Evolutionary conservation across 345 rosid species (phyloP), one percentile per base, ranked within the genome.

Genomic region (Carallia brachiata): DNA sequence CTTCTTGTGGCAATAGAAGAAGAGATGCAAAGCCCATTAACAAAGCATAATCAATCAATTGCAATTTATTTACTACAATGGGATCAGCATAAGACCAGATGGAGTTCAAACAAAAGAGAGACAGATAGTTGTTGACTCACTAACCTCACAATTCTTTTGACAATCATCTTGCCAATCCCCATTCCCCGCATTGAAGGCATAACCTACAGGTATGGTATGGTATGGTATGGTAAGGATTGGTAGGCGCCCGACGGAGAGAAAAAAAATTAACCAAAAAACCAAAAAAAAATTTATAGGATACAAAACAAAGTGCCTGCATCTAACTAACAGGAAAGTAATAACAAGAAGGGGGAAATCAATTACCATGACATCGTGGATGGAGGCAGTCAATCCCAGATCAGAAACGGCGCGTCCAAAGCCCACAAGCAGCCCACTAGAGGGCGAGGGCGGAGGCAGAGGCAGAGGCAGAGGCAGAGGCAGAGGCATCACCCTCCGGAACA

Each of bases 331-430:
- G 59, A 55, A 55, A 19, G 7, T 12, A 55, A 55, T 55, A 7
- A 4, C 31, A 23, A 55, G 18, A 9, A 10, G 36, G 36, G n/a
- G 9, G 55, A 5, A 12, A 57, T 7, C 0, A 34, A 23, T 30
- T 75, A 88, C 97, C 97, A 90, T 82, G 59, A 91, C 83, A 81
- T 94, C 96, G 37, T 85, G 75, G 53, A 94, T 83, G 62, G 98
- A 86, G 65, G 98, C 97, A 15, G 96, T 91, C 83, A 94, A 83
- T 65, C 90, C 89, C 47, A 67, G 9, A 75, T 94, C 97, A 70
- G 97, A 89, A 75, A 91, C 89, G 4, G 90, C 97, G 47, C 96
- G 87, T 40, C 96, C 96, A 44, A 94, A 88, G 31, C 95, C 98
- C 63, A 94, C 93, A 54, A 91, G 80, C 75, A 73, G 47, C 23